phyloP scores from a whole-genome alignment of 345 rosid species.

The Eucalyptus dawsonii region DNA sequence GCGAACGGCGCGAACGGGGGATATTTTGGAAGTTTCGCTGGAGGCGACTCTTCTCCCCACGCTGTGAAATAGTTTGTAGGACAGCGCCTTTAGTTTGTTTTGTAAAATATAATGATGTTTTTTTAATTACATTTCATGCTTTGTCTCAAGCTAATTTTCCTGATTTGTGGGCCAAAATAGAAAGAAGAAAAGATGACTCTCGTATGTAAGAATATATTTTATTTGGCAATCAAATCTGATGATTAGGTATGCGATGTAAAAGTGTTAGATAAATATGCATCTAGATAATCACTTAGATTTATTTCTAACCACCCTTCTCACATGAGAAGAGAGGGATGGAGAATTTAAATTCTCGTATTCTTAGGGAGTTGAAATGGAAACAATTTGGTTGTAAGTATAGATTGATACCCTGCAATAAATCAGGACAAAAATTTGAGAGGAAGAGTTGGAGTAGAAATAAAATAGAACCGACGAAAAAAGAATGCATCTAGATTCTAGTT shows the following conservation, averaged over 20 bases:
- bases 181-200: not conserved
- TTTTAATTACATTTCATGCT: not conserved
- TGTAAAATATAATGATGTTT: not conserved
- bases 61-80: not conserved
- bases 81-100: not conserved
- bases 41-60: not conserved
- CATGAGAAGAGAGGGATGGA: rapidly evolving
- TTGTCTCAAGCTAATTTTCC: no score
- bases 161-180: not conserved
- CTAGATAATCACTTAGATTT: no score
- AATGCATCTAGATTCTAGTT: no score
- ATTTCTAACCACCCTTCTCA: rapidly evolving
- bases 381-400: no score
- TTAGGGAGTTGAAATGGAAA: no score
- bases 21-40: not conserved
- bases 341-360: no score
- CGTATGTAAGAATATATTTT: not conserved
- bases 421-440: no score
- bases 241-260: rapidly evolving
- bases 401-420: rapidly evolving
- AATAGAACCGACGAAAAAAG: rapidly evolving
- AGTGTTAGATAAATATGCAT: not conserved
- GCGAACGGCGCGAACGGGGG: not conserved
- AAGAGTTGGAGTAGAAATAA: no score
- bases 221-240: not conserved